Base-by-base conservation (phyloP, 352 stramenopile genomes). In the Phytophthora tentaculata region DNA sequence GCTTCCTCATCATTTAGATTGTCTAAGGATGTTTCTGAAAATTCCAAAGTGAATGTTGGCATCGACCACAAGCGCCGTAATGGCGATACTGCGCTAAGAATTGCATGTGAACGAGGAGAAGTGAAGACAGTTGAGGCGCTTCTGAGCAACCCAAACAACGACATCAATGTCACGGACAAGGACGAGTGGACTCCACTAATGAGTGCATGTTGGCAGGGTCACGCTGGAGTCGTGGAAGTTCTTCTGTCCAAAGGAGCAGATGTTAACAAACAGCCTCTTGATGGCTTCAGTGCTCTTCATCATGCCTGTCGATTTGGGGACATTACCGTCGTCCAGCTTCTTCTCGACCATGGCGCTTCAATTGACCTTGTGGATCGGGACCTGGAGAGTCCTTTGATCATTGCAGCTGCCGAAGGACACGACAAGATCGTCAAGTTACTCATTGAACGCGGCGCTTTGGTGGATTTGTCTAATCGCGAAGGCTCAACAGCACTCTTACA, bases 61-160 rank as follows among this genome's bases (percentile, higher is more conserved):
- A 54, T 72, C 28, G 58, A 72, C n/a, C 49, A 63, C n/a, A 72
- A 72, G 8, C 44, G 45, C 6, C 64, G 57, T 5, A 72, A 72
- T 47, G 64, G 50, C 26, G 64, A 72, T 19, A 72, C 56, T 9
- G 56, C 64, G 1, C 35, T 71, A n/a, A 28, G 56, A 35, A 71
- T 71, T 39, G 64, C 64, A 2, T 67, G 56, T n/a, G 51, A 62
- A 12, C 22, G 50, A 22, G 64, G 64, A 7, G 6, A 71, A 35
- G 17, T 53, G 13, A 67, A 67, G 28, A 23, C 26, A 14, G 50
- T 67, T 19, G 57, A 71, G 14, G n/a, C 17, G 0, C 43, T 71
- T 17, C 14, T 71, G 22, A 24, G 32, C 16, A 71, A 62, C 10
- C 19, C 41, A 20, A 67, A 56, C 43, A 62, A 61, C 20, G 62